Conservation (phyloP, 345 rosid genomes). For the Camelina sativa region DNA sequence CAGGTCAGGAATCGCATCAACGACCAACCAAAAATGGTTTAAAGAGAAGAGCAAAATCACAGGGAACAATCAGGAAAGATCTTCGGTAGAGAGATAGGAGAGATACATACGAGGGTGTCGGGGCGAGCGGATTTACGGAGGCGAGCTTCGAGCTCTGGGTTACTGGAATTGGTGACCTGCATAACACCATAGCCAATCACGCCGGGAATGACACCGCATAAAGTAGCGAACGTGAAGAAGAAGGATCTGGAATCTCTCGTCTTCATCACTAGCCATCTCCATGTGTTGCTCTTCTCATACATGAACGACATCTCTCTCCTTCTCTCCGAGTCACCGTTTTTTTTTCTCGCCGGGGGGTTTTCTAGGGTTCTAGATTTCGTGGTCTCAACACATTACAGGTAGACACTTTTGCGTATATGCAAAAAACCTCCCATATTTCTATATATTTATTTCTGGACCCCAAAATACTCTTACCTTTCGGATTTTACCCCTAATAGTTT, state of each 20-base stretch:
- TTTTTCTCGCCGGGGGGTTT: slow-evolving; percentile 32
- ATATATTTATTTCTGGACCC: neutral
- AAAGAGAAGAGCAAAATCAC: neutral
- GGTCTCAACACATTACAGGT: neutral
- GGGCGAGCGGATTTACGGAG: slow-evolving; percentile 85
- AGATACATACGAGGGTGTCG: slow-evolving; percentile 64
- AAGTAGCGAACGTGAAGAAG: slow-evolving; percentile 85
- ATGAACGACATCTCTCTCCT: slow-evolving; percentile 56
- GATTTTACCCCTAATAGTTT: neutral
- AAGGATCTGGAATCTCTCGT: slow-evolving; percentile 85
- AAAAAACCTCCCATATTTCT: neutral
- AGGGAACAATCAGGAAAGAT: neutral
- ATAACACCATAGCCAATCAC: slow-evolving; percentile 85
- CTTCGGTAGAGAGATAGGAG: neutral
- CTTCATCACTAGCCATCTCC: slow-evolving; percentile 83
- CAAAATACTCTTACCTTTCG: neutral
- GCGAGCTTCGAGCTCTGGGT: slow-evolving; percentile 78
- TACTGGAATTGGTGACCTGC: slow-evolving; percentile 78
- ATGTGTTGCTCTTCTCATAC: slow-evolving; percentile 72
- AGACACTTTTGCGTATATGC: slow-evolving; percentile 11
- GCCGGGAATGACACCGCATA: slow-evolving; percentile 92
- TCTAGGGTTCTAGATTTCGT: slow-evolving; percentile 39
- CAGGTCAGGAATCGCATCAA: slow-evolving; percentile 18
- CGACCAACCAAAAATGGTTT: neutral
- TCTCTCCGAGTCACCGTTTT: slow-evolving; percentile 15